These are phyloP conservation scores for Aspergillus hiratsukae DNA, from an alignment of 2,329 filamentous ascomycete genomes.

Conservation along the genomic window DNA sequence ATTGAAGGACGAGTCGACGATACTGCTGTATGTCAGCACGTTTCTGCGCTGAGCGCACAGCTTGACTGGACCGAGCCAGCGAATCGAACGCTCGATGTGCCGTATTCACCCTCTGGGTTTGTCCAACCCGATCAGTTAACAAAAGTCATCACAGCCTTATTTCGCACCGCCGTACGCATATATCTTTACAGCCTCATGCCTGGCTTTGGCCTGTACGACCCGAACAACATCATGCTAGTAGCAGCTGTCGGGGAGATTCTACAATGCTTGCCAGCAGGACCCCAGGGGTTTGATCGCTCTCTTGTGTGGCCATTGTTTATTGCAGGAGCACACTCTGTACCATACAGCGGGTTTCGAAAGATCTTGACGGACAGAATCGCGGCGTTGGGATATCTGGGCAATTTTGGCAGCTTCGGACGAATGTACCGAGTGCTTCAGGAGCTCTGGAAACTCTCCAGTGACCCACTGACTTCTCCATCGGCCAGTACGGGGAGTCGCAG, in stretches of 20 bases:
- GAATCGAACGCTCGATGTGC: constrained; percentile 51
- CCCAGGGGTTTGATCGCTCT: constrained; percentile 79
- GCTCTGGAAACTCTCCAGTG: constrained; percentile 69
- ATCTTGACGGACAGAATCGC: constrained; percentile 71
- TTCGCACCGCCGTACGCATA: no score
- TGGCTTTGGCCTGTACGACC: no score
- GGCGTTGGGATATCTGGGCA: constrained; percentile 69
- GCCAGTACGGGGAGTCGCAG: not conserved
- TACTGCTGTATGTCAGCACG: constrained; percentile 77
- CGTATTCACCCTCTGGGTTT: constrained; percentile 33
- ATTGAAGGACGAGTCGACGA: constrained; percentile 66
- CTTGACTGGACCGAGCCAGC: constrained; percentile 70
- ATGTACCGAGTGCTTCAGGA: constrained; percentile 73
- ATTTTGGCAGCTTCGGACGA: constrained; percentile 79
- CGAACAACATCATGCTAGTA: no score
- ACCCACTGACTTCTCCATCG: constrained; percentile 29
- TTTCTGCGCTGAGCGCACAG: constrained; percentile 78
- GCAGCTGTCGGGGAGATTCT: constrained; percentile 56
- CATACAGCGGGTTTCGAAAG: constrained; percentile 67
- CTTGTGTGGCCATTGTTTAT: constrained; percentile 91
- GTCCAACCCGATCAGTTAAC: no score
- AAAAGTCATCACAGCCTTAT: no score
- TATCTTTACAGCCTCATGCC: no score
- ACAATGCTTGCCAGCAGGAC: constrained; percentile 73
- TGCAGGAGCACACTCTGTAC: constrained; percentile 70